Evolutionary conservation across 2,329 filamentous ascomycete species (phyloP).

Genomic region (Pezicula radicicola): DNA sequence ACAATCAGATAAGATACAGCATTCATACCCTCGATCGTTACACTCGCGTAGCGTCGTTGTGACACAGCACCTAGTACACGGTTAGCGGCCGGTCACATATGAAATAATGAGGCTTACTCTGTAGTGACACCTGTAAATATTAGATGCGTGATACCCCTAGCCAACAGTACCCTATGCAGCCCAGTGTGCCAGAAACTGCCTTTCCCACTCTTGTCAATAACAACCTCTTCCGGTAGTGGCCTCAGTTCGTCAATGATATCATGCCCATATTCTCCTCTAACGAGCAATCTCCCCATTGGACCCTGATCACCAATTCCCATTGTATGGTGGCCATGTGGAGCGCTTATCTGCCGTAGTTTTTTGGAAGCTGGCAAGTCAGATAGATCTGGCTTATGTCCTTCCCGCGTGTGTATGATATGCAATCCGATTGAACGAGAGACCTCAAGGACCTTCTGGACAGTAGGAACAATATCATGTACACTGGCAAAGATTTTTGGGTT

Average conservation of each 20-base stretch:
- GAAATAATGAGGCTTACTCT: conserved; percentile 31
- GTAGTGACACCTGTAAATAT: conserved; percentile 56
- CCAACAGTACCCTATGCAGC: conserved; percentile 49
- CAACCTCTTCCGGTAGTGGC: conserved; percentile 25
- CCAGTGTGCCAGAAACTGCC: conserved; percentile 56
- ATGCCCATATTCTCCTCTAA: conserved; percentile 56
- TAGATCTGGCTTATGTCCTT: conserved; percentile 52
- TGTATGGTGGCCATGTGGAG: conserved; percentile 36
- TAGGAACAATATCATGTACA: conserved; percentile 42
- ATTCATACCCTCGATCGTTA: conserved; percentile 59
- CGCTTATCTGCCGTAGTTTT: conserved; percentile 44
- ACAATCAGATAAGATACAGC: conserved; percentile 48
- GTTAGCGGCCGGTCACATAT: conserved; percentile 4
- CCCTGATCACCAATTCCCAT: conserved; percentile 49
- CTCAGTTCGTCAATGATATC: conserved; percentile 47
- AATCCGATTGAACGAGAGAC: conserved; percentile 37
- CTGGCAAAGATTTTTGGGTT: conserved; percentile 36
- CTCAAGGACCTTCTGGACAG: conserved; percentile 37
- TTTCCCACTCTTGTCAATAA: conserved; percentile 39
- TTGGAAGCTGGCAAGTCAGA: conserved; percentile 51
- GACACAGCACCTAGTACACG: conserved; percentile 43
- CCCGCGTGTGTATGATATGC: conserved; percentile 47
- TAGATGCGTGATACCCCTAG: conserved; percentile 54
- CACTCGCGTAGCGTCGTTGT: conserved; percentile 53
- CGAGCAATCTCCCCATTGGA: conserved; percentile 53